Conservation (phyloP, 140 eudicot species). For the Cichorium intybus region DNA sequence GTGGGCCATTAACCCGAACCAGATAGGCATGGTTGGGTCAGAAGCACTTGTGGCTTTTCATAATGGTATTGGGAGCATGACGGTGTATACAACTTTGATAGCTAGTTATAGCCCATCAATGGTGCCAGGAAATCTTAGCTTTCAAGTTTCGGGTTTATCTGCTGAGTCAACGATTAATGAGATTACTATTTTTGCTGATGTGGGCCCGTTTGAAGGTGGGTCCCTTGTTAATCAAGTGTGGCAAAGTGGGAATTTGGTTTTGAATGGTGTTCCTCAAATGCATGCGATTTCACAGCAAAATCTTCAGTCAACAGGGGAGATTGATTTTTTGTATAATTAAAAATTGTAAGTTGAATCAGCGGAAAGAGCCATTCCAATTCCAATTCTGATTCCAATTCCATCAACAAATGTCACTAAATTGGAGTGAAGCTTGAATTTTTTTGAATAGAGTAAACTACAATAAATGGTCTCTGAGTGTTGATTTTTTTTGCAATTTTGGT, state of each 20-base stretch:
- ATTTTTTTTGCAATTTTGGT: no score
- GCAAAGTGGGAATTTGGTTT: conserved; percentile 60
- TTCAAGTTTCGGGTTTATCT: conserved; percentile 51
- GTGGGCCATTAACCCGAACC: conserved; percentile 63
- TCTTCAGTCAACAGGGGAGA: conserved; percentile 47
- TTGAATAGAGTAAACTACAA: background rate
- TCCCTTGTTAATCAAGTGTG: conserved; percentile 57
- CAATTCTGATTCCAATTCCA: no score
- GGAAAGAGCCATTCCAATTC: no score
- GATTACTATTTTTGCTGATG: conserved; percentile 50
- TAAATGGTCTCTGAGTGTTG: no score
- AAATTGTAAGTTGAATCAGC: no score
- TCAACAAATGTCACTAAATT: background rate
- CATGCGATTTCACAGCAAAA: conserved; percentile 40
- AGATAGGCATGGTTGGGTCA: conserved; percentile 66
- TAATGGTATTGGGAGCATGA: conserved; percentile 36
- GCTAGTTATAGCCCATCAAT: conserved; percentile 52
- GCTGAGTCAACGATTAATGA: conserved; percentile 49
- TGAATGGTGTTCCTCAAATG: conserved; percentile 57
- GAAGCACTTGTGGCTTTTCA: conserved; percentile 67
- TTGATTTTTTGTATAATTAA: conserved; percentile 40
- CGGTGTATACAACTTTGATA: conserved; percentile 42
- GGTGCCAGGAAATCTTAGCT: conserved; percentile 48
- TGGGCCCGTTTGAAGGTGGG: conserved; percentile 55
- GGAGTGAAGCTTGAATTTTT: background rate